Percentiles rank a stretch among this genome's conserved stretches.
phyloP scores from a whole-genome alignment of 1,139 yeast genomes.

The Hanseniaspora uvarum region DNA sequence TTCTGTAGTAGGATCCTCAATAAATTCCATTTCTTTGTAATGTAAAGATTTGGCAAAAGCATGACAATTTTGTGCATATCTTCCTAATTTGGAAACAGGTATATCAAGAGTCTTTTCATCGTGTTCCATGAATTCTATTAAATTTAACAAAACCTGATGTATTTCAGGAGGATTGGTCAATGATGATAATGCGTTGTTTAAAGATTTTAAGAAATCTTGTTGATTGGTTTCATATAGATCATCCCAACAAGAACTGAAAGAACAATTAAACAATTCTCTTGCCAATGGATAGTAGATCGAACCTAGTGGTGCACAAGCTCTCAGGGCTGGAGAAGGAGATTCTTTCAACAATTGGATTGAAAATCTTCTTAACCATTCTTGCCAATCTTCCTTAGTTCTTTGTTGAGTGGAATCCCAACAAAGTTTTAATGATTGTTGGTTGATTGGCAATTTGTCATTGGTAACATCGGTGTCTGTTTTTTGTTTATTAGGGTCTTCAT shows the following conservation, averaged over 20 bases:
- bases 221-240: constrained; percentile 86
- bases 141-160: constrained; percentile 73
- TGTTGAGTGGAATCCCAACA: constrained; percentile 92
- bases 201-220: constrained; percentile 76
- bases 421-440: constrained; percentile 40
- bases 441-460: constrained; percentile 57
- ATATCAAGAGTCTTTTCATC: constrained; percentile 91
- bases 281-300: constrained; percentile 83
- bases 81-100: constrained; percentile 77
- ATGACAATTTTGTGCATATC: constrained; percentile 89
- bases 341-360: constrained; percentile 80
- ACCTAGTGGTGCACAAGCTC: constrained; percentile 89
- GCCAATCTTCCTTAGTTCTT: constrained; percentile 92
- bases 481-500: constrained; percentile 48
- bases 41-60: constrained; percentile 97
- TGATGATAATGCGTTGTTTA: constrained; percentile 78
- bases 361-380: constrained; percentile 86
- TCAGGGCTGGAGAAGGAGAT: constrained; percentile 86
- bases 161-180: constrained; percentile 94
- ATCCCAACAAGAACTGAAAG: constrained; percentile 94
- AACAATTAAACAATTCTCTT: constrained; percentile 81
- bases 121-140: constrained; percentile 96
- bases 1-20: constrained; percentile 84
- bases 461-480: constrained; percentile 59
- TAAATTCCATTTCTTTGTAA: constrained; percentile 87